phyloP scores from a whole-genome alignment of 1,284 basidiomycete species.

The Rhodotorula sp. region DNA sequence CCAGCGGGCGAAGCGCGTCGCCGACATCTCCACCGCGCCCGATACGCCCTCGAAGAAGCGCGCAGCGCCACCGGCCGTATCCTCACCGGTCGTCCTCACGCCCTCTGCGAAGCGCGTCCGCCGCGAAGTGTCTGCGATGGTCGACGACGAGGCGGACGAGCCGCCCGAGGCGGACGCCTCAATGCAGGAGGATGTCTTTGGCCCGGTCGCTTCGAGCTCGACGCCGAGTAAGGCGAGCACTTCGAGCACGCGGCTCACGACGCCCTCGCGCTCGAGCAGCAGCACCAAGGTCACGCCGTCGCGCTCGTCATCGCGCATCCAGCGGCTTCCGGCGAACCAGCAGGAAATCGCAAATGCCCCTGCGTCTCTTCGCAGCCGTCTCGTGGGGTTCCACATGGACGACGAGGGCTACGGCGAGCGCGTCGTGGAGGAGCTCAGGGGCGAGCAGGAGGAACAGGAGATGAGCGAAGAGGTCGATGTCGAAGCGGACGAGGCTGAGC shows the following conservation, averaged over 20 bases:
- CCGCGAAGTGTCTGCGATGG: neutral
- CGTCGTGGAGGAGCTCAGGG: neutral
- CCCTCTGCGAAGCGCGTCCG: slow-evolving; percentile 15
- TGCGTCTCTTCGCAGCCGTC: slow-evolving; percentile 10
- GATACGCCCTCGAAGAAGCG: slow-evolving; percentile 16
- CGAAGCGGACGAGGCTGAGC: neutral
- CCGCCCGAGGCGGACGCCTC: neutral
- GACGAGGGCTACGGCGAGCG: slow-evolving; percentile 25
- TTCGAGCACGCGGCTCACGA: neutral
- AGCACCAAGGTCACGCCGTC: slow-evolving; percentile 13
- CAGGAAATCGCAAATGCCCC: slow-evolving; percentile 28
- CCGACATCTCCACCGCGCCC: neutral
- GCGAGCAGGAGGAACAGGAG: neutral
- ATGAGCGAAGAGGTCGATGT: neutral
- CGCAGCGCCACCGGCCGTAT: neutral
- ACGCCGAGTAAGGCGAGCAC: slow-evolving; percentile 9
- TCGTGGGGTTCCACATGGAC: slow-evolving; percentile 37
- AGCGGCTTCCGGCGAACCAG: slow-evolving; percentile 16
- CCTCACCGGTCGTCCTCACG: slow-evolving; percentile 5
- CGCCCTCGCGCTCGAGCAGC: neutral
- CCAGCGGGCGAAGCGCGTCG: slow-evolving; percentile 9
- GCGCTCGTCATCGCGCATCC: slow-evolving; percentile 22
- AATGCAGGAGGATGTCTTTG: neutral
- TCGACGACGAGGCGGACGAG: neutral
- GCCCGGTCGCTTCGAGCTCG: neutral